These are phyloP conservation scores for Coemansia sp. DNA, from an alignment of 371 early-diverging fungal genomes.

Conservation along the genomic window DNA sequence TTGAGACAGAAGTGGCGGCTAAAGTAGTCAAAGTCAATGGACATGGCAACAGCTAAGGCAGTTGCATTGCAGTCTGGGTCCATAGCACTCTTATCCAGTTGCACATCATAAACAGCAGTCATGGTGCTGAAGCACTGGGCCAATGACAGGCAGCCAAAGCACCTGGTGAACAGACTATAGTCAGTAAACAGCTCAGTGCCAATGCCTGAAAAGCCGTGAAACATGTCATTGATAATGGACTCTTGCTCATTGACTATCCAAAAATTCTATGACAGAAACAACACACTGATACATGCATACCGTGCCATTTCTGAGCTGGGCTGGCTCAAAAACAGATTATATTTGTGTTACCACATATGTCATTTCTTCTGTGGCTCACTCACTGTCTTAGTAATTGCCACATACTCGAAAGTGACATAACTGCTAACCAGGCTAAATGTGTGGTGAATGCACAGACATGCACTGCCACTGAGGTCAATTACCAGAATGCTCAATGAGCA, in stretches of 20 bases:
- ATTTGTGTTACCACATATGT: constrained; percentile 81
- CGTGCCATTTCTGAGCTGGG: constrained; percentile 51
- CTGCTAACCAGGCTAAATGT: constrained; percentile 75
- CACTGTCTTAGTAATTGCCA: constrained; percentile 57
- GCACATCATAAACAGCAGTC: neutral
- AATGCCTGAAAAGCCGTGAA: constrained; percentile 83
- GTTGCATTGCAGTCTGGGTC: constrained; percentile 84
- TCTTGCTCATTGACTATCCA: constrained; percentile 66
- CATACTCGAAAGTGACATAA: constrained; percentile 64
- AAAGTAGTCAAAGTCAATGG: constrained; percentile 93
- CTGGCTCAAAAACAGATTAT: constrained; percentile 73
- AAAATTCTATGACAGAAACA: constrained; percentile 82
- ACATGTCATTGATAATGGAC: constrained; percentile 63
- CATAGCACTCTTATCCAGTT: neutral
- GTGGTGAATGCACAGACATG: constrained; percentile 62
- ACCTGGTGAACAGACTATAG: constrained; percentile 78
- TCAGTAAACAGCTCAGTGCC: constrained; percentile 90
- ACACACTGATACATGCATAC: constrained; percentile 80
- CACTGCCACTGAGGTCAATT: constrained; percentile 67
- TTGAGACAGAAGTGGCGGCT: constrained; percentile 66
- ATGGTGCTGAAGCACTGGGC: constrained; percentile 37
- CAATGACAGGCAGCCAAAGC: constrained; percentile 62
- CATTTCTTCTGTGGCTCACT: constrained; percentile 91
- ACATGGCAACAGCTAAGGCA: constrained; percentile 78
- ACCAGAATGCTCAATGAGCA: constrained; percentile 78